A percentile compares a stretch with the other conserved stretches of the same genome.
Conservation (phyloP, 2,329 filamentous ascomycete species). For the Diaporthe vaccinii region DNA sequence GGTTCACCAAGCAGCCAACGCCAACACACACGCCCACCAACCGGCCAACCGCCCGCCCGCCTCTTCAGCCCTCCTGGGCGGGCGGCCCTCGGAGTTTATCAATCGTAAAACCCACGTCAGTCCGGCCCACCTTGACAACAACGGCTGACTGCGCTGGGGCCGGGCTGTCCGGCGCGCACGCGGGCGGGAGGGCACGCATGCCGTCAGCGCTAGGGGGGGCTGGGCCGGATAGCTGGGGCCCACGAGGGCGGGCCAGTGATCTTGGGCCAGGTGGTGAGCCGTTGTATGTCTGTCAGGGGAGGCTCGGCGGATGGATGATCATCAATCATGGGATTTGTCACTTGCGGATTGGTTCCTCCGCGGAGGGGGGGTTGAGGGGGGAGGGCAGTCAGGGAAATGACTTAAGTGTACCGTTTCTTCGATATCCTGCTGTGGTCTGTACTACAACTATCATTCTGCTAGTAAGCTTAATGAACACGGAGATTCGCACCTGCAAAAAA, state of each 20-base stretch:
- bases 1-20: not conserved
- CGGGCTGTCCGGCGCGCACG: not conserved
- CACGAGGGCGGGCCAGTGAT: not conserved
- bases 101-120: not conserved
- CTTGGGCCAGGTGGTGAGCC: too few relatives aligned
- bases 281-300: not conserved
- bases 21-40: not conserved
- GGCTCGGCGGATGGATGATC: not conserved
- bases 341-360: not conserved
- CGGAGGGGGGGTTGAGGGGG: not conserved
- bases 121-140: not conserved
- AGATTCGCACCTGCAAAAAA: too few relatives aligned
- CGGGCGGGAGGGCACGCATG: not conserved
- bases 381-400: not conserved
- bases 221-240: not conserved
- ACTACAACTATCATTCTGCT: not conserved
- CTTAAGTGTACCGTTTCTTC: too few relatives aligned
- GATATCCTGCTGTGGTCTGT: not conserved
- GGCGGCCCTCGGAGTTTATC: not conserved
- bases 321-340: not conserved
- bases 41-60: not conserved
- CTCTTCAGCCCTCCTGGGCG: not conserved
- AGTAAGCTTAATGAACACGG: not conserved
- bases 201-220: not conserved
- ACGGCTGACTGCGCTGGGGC: constrained; percentile 6